phyloP scores from a whole-genome alignment of 345 rosid species.

The Populus alba region DNA sequence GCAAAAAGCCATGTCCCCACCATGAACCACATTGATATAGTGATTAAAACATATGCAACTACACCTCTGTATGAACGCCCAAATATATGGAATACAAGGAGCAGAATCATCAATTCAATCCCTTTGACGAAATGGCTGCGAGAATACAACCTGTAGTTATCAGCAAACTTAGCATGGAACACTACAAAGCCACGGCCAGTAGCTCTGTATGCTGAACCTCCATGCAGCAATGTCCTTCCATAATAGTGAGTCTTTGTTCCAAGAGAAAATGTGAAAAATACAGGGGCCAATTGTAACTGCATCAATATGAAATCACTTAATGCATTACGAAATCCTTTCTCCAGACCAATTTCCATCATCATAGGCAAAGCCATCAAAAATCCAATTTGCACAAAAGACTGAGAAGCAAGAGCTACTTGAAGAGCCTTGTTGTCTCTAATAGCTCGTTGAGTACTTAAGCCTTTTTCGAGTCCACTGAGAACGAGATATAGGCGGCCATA shows the following conservation, averaged over 20 bases:
- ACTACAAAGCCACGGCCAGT: conserved; percentile 99
- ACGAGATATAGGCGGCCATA: conserved; percentile 98
- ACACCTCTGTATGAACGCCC: conserved; percentile 81
- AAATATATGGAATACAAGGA: conserved; percentile 80
- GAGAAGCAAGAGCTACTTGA: conserved; percentile 98
- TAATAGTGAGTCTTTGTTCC: conserved; percentile 97
- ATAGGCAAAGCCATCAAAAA: conserved; percentile 93
- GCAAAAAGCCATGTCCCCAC: conserved; percentile 99
- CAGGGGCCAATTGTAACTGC: conserved; percentile 95
- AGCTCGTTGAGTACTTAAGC: conserved; percentile 58
- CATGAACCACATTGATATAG: conserved; percentile 98
- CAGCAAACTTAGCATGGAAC: conserved; percentile 99
- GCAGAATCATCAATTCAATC: conserved; percentile 90
- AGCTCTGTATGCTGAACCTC: conserved; percentile 91
- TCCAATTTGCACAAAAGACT: conserved; percentile 95
- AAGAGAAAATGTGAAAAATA: conserved; percentile 95
- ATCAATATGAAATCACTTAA: conserved; percentile 87
- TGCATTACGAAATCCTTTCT: conserved; percentile 91
- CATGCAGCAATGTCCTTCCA: conserved; percentile 94
- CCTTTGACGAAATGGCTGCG: conserved; percentile 99
- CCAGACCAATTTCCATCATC: conserved; percentile 98
- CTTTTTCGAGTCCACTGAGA: conserved; percentile 89
- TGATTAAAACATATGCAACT: conserved; percentile 81
- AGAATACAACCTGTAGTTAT: conserved; percentile 90
- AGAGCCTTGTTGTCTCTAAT: conserved; percentile 88